phyloP scores from a whole-genome alignment of 2,329 filamentous ascomycete genomes.

The Penicillium sp. region DNA sequence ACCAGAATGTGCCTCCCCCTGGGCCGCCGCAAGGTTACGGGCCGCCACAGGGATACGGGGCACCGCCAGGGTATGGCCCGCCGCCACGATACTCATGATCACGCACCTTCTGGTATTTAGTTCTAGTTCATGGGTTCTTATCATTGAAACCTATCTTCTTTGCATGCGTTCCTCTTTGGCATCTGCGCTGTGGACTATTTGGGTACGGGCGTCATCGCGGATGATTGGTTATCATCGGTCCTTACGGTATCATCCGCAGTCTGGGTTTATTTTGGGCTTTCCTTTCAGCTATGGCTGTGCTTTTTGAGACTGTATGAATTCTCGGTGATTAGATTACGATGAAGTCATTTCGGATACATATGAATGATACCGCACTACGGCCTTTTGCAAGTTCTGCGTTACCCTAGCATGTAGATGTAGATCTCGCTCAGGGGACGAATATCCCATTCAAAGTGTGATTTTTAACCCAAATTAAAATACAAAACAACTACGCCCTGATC shows the following conservation, averaged over 20 bases:
- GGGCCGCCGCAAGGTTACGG: constrained; percentile 22
- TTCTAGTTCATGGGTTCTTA: background rate
- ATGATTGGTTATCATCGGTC: background rate
- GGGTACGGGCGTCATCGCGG: constrained; percentile 3
- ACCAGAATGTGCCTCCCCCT: constrained; percentile 29
- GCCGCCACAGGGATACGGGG: background rate
- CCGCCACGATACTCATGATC: constrained; percentile 30
- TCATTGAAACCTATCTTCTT: background rate
- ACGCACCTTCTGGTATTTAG: constrained; percentile 1
- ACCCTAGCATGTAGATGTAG: background rate
- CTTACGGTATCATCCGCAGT: background rate
- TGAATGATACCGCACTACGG: background rate
- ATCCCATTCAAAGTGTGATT: constrained; percentile 1
- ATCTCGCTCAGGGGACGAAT: background rate
- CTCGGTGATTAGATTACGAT: background rate
- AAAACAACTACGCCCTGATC: background rate
- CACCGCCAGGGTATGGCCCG: constrained; percentile 22
- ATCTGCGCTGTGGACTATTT: background rate
- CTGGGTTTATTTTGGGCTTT: background rate
- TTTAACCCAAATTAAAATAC: background rate
- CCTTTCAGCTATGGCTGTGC: background rate
- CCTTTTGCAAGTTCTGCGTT: background rate
- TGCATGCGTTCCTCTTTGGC: background rate
- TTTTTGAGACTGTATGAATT: background rate
- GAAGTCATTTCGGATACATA: background rate